Base-by-base conservation (phyloP, 148 eudicot genomes). In the Chenopodium album region DNA sequence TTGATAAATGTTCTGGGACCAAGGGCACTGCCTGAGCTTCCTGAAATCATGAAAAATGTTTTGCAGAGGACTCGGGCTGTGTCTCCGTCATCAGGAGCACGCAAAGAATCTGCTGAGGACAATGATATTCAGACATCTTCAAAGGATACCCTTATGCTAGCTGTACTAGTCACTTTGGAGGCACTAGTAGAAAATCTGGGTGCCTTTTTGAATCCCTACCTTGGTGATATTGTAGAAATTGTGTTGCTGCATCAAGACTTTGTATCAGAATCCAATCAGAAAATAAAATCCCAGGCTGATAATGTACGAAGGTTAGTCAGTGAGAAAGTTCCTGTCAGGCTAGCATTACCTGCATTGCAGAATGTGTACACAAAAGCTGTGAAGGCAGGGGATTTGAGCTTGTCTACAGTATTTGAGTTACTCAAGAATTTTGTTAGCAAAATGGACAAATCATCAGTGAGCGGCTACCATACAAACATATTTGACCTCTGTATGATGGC, bases 121-220 rank as follows among this genome's bases (percentile, higher is more conserved):
- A 32, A 69, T 46, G 13, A 66, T 60, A 76, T 37, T 62, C 77
- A 79, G 47, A 70, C 83, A 82, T 78, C 81, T 71, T 80, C 87
- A 23, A 85, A 77, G 79, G 92, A 89, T 76, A 81, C 89, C 47
- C 69, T 90, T 47, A 90, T 87, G 82, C 80, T 86, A 76, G 87
- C 94, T 34, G 48, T 89, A 69, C 88, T 92, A 32, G 65, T 91
- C 28, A 86, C 89, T 32, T 82, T 96, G 81, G 99, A 96, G 88
- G 98, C 97, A 69, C 90, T 92, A 72, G 81, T 92, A n/a, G 87
- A 90, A 76, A 89, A 90, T 84, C 94, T 96, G 80, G 98, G 94
- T 82, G 90, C 94, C 77, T 94, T 96, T 73, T 76, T 96, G 70
- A 96, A 87, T 77, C 99, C 99, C 10, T 91, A 91, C 81, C 92